Base-by-base conservation (phyloP, 495 filamentous ascomycete genomes). In the Daldinia decipiens region DNA sequence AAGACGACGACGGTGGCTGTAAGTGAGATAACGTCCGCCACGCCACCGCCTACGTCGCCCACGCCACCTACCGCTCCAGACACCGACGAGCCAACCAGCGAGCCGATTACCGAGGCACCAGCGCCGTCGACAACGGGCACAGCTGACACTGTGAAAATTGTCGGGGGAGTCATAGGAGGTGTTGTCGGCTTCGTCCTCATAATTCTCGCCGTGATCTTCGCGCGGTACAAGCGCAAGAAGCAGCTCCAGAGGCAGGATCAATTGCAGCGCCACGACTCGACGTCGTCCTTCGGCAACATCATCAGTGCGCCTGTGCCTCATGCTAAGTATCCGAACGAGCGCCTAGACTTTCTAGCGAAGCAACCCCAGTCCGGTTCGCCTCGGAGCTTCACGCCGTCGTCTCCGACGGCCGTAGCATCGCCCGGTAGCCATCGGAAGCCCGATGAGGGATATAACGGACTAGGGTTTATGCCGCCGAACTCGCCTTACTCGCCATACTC, bases 221-320 rank as follows among this genome's bases (percentile, higher is more conserved):
- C 65, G 5, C 50, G 77, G 0, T 61, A 65, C 51, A 69, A 69
- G 19, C 77, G 77, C 51, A 78, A 72, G 60, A 65, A 62, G 73
- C 62, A 68, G 7, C 72, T 63, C 4, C 67, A 67, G n/a, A 70
- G 63, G 11, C 59, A 67, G 6, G 73, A 64, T 2, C 70, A 71
- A 19, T 71, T 63, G 3, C 65, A 59, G 36, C 21, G 45, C 24
- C 62, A 81, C 53, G 68, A 82, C 36, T 72, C 85, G 75, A 67
- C 84, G 62, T 78, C 78, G 7, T 81, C 81, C 3, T 82, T 84
- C 57, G 82, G 82, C 27, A 82, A 82, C 72, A 73, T 81, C 61
- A 83, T 84, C 78, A 79, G 76, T 69, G 70, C 74, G 38, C 83
- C 82, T 9, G 80, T 83, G 40, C 72, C 81, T 11, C 65, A 77